Base-by-base conservation (phyloP, 306 rosid species). In the Prunus mira region DNA sequence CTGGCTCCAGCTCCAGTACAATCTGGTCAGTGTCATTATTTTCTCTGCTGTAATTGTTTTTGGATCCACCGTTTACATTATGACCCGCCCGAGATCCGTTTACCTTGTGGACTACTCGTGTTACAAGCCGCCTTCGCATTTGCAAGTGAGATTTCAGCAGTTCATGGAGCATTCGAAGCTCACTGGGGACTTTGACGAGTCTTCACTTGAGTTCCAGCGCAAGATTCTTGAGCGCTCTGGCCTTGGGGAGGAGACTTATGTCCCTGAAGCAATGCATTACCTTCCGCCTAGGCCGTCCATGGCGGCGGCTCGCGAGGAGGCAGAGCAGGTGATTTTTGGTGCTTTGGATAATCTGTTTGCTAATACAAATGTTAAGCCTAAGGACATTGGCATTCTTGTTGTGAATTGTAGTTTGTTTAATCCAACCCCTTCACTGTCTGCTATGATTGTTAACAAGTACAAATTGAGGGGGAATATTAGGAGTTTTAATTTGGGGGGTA, bases 381-480 rank as follows among this genome's bases (percentile, higher is more conserved):
- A 86, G 50, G 87, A 89, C 55, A 83, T 89, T 28, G 91, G 93
- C 3, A 76, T 91, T n/a, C 88, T 89, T 28, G 83, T 91, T 45
- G 93, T 89, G 18, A 89, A 91, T 73, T 91, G 93, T 46, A 87
- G 96, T 43, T 61, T 91, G 79, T 91, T 91, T 73, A 87, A 85
- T 66, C 90, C 92, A 3, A 86, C 91, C 0, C 96, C 96, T n/a
- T 91, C 96, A 1, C 86, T 89, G 25, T 87, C 93, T 0, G 87
- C 96, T 10, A 86, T 89, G 87, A 89, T 89, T 28, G 90, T 91
- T 3, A 91, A 89, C 58, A 89, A 80, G 75, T 89, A 88, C 22
- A 89, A 89, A 55, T 25, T 86, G 41, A 78, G 88, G 71, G 83
- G 88, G 12, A 86, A 91, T 11, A 70, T 89, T 10, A 84, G 69